phyloP scores from a whole-genome alignment of 495 filamentous ascomycete genomes.

The Neurospora pannonica region DNA sequence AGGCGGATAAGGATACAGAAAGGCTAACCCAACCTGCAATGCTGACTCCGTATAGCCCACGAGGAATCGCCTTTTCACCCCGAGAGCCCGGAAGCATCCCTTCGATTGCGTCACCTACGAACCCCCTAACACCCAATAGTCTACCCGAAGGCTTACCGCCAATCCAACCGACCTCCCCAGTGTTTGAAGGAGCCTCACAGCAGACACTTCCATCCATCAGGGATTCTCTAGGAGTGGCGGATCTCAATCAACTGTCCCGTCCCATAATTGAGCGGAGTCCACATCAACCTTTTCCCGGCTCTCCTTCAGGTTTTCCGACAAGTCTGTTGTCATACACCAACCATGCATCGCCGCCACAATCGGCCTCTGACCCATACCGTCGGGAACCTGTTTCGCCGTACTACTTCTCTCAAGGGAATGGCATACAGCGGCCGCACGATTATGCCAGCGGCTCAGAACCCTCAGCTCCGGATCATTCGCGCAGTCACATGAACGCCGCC shows the following conservation, averaged over 20 bases:
- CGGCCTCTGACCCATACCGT: constrained; percentile 19
- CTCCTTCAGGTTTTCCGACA: constrained; percentile 13
- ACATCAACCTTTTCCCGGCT: constrained; percentile 11
- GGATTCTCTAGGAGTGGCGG: constrained; percentile 22
- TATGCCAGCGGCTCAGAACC: constrained; percentile 20
- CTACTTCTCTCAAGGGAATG: constrained; percentile 9
- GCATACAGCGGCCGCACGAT: constrained; percentile 9
- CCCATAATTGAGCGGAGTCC: constrained; percentile 19
- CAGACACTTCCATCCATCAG: constrained; percentile 39
- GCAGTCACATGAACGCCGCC: not conserved
- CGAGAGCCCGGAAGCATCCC: constrained; percentile 18
- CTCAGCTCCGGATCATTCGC: constrained; percentile 21
- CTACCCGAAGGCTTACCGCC: constrained; percentile 38
- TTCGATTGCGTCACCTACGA: constrained; percentile 19
- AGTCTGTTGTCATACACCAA: constrained; percentile 12
- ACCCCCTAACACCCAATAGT: constrained; percentile 14
- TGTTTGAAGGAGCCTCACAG: constrained; percentile 28
- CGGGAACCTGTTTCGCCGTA: constrained; percentile 15
- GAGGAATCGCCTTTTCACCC: constrained; percentile 16
- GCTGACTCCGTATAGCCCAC: constrained; percentile 14
- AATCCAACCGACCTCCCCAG: constrained; percentile 37
- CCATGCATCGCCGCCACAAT: constrained; percentile 28
- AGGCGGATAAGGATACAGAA: constrained; percentile 8
- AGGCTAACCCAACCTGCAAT: constrained; percentile 8
- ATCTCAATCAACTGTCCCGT: constrained; percentile 50